Base-by-base conservation (phyloP, 192 early-diverging fungal genomes). In the Dissophora ornata region DNA sequence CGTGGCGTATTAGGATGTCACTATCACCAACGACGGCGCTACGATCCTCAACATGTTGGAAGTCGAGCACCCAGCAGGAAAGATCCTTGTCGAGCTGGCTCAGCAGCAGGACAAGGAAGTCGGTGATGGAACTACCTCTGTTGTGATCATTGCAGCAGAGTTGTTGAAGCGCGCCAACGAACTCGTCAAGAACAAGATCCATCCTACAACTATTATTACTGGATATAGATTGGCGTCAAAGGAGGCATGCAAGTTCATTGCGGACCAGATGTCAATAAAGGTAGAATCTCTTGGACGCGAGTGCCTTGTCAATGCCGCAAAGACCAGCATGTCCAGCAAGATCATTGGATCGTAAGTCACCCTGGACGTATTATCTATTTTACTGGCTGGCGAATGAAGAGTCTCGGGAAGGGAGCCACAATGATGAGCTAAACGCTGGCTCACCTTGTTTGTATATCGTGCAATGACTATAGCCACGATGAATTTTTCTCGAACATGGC, bases 31-130 rank as follows among this genome's bases (percentile, higher is more conserved):
- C 85, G 98, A 99, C 87, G 98, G 98, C 41, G 98, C 98, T 16
- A 99, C 98, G 44, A 99, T 99, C 79, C 83, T 99, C 58, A 86
- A 92, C 62, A 89, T 99, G 48, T 86, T 99, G n/a, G 98, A 99
- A 81, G 96, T 99, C 13, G 96, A 99, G 84, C 96, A 99, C 79
- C 98, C 98, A 24, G 98, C 97, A 8, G 98, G 90, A 51, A 93
- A 91, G 70, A 93, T 99, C 32, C 80, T 99, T 19, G 96, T 99
- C 8, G 97, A 99, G 82, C 90, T 99, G 32, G 96, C 98, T 45
- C 95, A 99, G 80, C 98, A 98, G 79, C 98, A 99, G 83, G 98
- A 99, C 83, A 96, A 95, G 63, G 98, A 99, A 80, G 98, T 99
- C 1, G 98, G 98, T 53, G 98, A 99, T 79, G 98, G 98, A 12